Evolutionary conservation across 2,329 filamentous ascomycete species (phyloP).

Genomic region (Ophidiomyces ophidiicola): DNA sequence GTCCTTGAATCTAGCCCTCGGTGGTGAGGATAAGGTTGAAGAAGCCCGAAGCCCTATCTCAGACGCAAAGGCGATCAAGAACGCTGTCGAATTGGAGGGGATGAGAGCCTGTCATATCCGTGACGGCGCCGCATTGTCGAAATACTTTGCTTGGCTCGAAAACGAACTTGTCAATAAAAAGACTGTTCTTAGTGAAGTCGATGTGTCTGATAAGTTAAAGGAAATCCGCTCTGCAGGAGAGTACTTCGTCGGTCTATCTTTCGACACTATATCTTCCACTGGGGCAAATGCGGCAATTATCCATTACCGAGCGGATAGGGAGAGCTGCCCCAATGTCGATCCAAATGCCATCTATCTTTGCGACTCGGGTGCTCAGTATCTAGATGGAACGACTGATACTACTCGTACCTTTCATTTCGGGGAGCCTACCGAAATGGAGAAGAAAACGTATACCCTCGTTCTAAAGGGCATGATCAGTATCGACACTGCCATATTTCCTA

Average conservation of each 20-base stretch:
- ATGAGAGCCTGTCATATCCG: slow-evolving; percentile 91
- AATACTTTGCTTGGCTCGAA: slow-evolving; percentile 96
- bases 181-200: slow-evolving; percentile 67
- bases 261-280: slow-evolving; percentile 90
- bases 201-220: slow-evolving; percentile 85
- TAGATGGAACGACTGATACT: slow-evolving; percentile 91
- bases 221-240: slow-evolving; percentile 46
- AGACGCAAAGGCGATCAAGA: slow-evolving; percentile 91
- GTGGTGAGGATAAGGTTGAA: slow-evolving; percentile 73
- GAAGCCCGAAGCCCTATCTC: slow-evolving; percentile 76
- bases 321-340: slow-evolving; percentile 70
- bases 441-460: slow-evolving; percentile 82
- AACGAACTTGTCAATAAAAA: slow-evolving; percentile 68
- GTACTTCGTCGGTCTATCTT: slow-evolving; percentile 79
- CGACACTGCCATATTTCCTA: slow-evolving; percentile 78
- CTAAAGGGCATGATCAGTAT: slow-evolving; percentile 88
- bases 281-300: slow-evolving; percentile 89
- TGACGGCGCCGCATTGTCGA: slow-evolving; percentile 77
- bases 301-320: slow-evolving; percentile 82
- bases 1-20: slow-evolving; percentile 76
- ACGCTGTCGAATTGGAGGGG: slow-evolving; percentile 72
- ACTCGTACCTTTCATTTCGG: slow-evolving; percentile 91
- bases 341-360: slow-evolving; percentile 81
- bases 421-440: slow-evolving; percentile 68
- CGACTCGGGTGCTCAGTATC: slow-evolving; percentile 92